Base-by-base conservation (phyloP, 345 rosid genomes). In the Lenwebbia sp. region DNA sequence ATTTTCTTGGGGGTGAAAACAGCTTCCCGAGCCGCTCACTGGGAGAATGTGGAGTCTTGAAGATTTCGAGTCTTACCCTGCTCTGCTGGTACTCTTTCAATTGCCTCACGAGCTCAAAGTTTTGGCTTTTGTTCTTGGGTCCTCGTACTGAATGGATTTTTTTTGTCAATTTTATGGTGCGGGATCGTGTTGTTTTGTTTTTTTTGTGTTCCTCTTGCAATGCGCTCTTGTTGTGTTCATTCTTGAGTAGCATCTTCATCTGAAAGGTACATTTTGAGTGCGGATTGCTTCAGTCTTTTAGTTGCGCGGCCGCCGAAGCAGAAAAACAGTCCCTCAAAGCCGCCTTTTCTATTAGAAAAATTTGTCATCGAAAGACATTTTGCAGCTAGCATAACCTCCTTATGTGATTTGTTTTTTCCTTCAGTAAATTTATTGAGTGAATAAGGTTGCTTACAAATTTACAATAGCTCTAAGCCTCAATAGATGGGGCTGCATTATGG, bases 61-160 rank as follows among this genome's bases (percentile, higher is more conserved):
- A 81, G 98, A 96, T 93, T 94, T 95, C 87, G 98, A 95, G 83
- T 50, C 95, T n/a, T 90, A 95, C 65, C 98, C 99, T 26, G 94
- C 95, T 87, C 88, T 95, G 76, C 87, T 95, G 90, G 98, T 87
- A 25, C 85, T 57, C 52, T 41, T 60, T 53, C 52, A 84, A 26
- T 57, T 84, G 40, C 60, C 30, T 23, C 13, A 44, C 33, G 30
- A 11, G 23, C 74, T 40, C 49, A 25, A 44, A 37, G 57, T 84
- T 84, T 55, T 26, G 57, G 62, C 25, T 41, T 54, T 41, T 10
- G 28, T 58, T 23, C 53, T 21, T 55, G 14, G 40, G 55, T 82
- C 55, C 41, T 82, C 54, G 54, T 47, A 7, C n/a, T 25, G 37
- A 6, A 25, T 52, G 83, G 37, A 81, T 44, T 78, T 82, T 25